Conservation (phyloP, 148 eudicot species). For the Vaccinium darrowii region DNA sequence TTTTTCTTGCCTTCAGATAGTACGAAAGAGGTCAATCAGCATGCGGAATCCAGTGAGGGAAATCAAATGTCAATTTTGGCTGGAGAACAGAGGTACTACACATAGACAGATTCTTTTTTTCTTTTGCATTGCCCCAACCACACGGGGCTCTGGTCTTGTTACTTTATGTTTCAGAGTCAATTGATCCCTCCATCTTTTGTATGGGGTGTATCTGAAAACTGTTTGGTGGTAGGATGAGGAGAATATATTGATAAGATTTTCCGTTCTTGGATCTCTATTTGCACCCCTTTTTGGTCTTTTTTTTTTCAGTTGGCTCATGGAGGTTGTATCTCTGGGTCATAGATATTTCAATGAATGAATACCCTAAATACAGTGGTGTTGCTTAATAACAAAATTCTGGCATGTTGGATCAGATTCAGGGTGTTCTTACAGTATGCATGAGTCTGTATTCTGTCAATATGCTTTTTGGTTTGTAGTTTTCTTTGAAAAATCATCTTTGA, state of each 20-base stretch:
- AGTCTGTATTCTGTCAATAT: constrained; percentile 10
- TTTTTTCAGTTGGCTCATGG: neutral
- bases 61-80: constrained; percentile 26
- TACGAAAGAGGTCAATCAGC: constrained; percentile 53
- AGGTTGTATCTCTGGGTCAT: neutral
- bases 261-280: neutral
- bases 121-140: neutral
- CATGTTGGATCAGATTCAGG: neutral
- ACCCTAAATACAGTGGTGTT: neutral
- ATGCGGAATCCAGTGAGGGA: constrained; percentile 30
- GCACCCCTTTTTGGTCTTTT: neutral
- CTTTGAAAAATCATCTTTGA: constrained; percentile 3
- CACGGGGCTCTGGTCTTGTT: neutral
- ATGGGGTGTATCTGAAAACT: constrained; percentile 7
- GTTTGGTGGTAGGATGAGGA: neutral
- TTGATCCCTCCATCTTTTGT: neutral
- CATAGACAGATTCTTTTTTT: neutral
- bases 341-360: neutral
- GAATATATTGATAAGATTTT: neutral
- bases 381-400: neutral
- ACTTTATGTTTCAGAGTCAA: neutral
- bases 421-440: neutral
- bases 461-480: constrained; percentile 12
- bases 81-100: constrained; percentile 35
- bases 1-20: constrained; percentile 39